phyloP scores from a whole-genome alignment of 2,329 filamentous ascomycete genomes.

The Aspergillus melleus region DNA sequence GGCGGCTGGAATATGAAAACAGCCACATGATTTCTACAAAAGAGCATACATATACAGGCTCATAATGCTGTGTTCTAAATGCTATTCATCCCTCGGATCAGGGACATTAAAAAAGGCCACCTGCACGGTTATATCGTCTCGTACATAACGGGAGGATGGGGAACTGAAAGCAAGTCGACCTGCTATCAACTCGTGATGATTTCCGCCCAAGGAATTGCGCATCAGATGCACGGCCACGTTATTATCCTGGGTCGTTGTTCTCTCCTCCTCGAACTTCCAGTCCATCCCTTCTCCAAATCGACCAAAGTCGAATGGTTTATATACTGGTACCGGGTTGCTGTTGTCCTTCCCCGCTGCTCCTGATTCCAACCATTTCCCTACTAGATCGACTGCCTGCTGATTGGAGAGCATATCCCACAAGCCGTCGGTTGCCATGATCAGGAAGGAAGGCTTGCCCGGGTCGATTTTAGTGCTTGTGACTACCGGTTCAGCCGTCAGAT shows the following conservation, averaged over 20 bases:
- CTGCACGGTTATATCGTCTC: constrained; percentile 55
- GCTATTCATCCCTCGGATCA: not conserved
- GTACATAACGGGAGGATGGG: constrained; percentile 37
- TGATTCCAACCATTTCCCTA: constrained; percentile 55
- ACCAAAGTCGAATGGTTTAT: constrained; percentile 24
- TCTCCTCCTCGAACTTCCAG: constrained; percentile 42
- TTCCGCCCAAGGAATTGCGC: constrained; percentile 55
- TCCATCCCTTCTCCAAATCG: constrained; percentile 17
- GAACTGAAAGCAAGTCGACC: constrained; percentile 28
- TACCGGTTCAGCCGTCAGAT: constrained; percentile 67
- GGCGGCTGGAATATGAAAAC: too few relatives aligned
- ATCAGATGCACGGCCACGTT: constrained; percentile 55
- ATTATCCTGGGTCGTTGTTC: constrained; percentile 53
- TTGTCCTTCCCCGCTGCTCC: constrained; percentile 36
- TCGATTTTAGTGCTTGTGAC: constrained; percentile 58
- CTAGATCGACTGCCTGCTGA: constrained; percentile 58
- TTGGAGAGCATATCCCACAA: constrained; percentile 64
- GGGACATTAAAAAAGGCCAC: constrained; percentile 41
- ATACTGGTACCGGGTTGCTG: constrained; percentile 24
- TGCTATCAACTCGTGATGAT: constrained; percentile 34
- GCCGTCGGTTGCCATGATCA: constrained; percentile 68
- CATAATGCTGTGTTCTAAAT: too few relatives aligned
- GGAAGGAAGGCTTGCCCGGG: constrained; percentile 53
- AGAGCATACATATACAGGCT: too few relatives aligned
- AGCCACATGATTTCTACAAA: too few relatives aligned